phyloP scores from a whole-genome alignment of 2,329 filamentous ascomycete genomes.

The Trichoderma gracile region DNA sequence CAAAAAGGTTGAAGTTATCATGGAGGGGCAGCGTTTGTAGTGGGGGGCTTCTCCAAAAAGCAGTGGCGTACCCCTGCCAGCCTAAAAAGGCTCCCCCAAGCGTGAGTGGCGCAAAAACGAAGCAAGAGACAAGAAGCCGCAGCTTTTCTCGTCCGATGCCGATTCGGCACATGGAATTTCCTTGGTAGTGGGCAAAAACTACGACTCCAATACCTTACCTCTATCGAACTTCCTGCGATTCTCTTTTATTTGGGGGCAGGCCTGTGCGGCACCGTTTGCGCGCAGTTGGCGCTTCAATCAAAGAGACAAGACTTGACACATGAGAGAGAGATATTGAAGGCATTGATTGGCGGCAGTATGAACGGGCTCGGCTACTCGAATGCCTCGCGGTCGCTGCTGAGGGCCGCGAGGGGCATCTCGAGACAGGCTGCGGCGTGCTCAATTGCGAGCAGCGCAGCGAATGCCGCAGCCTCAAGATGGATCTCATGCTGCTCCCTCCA shows the following conservation, averaged over 20 bases:
- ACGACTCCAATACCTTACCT: background rate
- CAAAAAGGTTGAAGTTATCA: slow-evolving; percentile 6
- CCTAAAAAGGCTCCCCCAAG: background rate
- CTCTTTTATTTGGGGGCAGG: background rate
- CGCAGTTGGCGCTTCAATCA: slow-evolving; percentile 26
- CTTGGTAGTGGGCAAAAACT: background rate
- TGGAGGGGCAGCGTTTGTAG: slow-evolving; percentile 13
- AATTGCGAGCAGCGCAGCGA: slow-evolving; percentile 21
- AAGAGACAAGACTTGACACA: too few relatives aligned
- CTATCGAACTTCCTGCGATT: background rate
- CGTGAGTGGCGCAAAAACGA: slow-evolving; percentile 11
- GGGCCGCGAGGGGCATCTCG: slow-evolving; percentile 32
- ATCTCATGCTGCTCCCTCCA: slow-evolving; percentile 24
- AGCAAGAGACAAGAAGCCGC: background rate
- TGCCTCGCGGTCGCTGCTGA: slow-evolving; percentile 37
- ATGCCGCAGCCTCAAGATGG: slow-evolving; percentile 28
- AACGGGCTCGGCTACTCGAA: slow-evolving; percentile 35
- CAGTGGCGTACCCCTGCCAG: slow-evolving; percentile 18
- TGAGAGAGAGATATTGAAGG: background rate
- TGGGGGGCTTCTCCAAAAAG: background rate
- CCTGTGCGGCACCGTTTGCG: slow-evolving; percentile 8
- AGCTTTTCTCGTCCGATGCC: background rate
- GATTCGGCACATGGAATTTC: slow-evolving; percentile 19
- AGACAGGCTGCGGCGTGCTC: slow-evolving; percentile 12
- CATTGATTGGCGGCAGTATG: slow-evolving; percentile 29